These are phyloP conservation scores for Gymnopilus junonius DNA, from an alignment of 768 basidiomycete species.

Conservation along the genomic window DNA sequence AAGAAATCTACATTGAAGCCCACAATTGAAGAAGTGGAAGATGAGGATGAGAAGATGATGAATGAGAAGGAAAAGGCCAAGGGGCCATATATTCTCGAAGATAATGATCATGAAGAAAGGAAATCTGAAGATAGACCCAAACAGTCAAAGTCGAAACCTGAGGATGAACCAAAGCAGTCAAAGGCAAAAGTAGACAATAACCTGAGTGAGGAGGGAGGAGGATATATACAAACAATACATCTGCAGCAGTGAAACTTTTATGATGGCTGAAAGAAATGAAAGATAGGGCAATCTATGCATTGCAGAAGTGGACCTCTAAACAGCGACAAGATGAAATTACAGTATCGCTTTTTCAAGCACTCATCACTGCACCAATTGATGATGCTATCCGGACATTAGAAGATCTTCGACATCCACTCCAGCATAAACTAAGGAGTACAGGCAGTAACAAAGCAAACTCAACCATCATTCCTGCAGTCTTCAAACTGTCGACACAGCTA, in stretches of 20 bases:
- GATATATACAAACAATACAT: background rate
- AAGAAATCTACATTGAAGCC: background rate
- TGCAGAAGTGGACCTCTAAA: background rate
- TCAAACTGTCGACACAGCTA: background rate
- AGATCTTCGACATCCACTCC: background rate
- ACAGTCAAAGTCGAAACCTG: too few relatives aligned
- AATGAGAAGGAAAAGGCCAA: background rate
- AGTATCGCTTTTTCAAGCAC: background rate
- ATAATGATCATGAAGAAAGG: background rate
- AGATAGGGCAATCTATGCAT: background rate
- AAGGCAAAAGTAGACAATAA: background rate
- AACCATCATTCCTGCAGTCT: background rate
- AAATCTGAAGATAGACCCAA: too few relatives aligned
- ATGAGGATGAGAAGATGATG: conserved; percentile 1
- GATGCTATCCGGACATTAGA: background rate
- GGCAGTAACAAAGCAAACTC: background rate
- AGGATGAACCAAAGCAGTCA: background rate
- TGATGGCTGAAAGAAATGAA: background rate
- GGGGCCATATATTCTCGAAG: background rate
- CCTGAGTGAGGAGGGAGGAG: background rate
- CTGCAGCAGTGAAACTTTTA: background rate
- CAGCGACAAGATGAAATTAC: conserved; percentile 1
- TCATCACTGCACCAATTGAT: conserved; percentile 7
- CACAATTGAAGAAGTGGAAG: background rate
- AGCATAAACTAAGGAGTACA: background rate